These are phyloP conservation scores for Fraxinus platypoda DNA, from an alignment of 305 asterid genomes.

Conservation along the genomic window DNA sequence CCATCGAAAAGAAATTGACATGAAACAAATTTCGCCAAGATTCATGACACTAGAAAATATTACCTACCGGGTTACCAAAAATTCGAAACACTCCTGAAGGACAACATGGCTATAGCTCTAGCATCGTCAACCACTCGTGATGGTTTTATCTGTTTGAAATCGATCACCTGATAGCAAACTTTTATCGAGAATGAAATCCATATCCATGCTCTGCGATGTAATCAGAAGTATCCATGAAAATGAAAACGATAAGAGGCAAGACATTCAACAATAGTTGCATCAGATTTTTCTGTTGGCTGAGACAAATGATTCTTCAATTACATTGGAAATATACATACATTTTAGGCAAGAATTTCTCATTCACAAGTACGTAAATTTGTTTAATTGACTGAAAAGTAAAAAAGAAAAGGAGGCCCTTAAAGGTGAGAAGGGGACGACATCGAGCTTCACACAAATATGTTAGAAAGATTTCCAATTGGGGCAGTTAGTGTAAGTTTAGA, in stretches of 20 bases:
- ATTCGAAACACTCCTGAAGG: too few relatives aligned
- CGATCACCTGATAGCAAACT: background rate
- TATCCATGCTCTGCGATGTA: background rate
- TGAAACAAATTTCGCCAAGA: too few relatives aligned
- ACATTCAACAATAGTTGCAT: background rate
- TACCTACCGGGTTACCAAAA: too few relatives aligned
- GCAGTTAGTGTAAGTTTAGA: conserved; percentile 11
- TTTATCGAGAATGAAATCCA: background rate
- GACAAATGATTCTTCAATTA: background rate
- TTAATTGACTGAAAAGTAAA: background rate
- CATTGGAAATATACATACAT: background rate
- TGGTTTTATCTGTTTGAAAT: background rate
- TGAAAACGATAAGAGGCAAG: background rate
- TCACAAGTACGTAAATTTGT: background rate
- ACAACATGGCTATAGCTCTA: background rate
- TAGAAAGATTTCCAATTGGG: background rate
- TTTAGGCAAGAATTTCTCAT: background rate
- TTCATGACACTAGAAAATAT: too few relatives aligned
- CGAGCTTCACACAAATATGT: background rate
- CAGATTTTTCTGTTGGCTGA: background rate
- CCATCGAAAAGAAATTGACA: too few relatives aligned
- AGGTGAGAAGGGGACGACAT: background rate
- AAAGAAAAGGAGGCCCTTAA: background rate
- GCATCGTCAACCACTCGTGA: background rate
- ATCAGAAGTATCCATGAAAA: background rate